Evolutionary conservation across 73 alveolate species (phyloP).

Genomic region (Tetrahymena malaccensis): DNA sequence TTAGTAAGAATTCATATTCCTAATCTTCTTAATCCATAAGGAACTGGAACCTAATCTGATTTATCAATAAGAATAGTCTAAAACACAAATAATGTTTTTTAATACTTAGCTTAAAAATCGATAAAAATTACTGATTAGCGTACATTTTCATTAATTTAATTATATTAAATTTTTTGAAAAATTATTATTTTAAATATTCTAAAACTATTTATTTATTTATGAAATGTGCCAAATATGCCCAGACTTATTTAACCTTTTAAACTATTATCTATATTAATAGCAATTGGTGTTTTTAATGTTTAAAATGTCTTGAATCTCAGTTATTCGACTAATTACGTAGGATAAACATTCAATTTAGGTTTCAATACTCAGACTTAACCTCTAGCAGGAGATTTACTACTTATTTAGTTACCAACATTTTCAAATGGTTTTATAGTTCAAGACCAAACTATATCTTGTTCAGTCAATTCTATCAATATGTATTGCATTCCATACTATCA

Average conservation of each 20-base stretch:
- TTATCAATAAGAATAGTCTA: not conserved
- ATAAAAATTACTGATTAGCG: not conserved
- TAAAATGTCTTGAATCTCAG: not conserved
- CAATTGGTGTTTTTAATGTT: not conserved
- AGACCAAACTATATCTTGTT: conserved; percentile 15
- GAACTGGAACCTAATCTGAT: not conserved
- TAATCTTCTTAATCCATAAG: conserved; percentile 14
- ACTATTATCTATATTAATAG: not conserved
- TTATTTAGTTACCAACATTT: conserved; percentile 11
- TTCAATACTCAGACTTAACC: not conserved
- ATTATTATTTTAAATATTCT: no score
- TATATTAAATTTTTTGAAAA: no score
- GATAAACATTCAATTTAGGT: conserved; percentile 10
- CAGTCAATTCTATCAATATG: not conserved
- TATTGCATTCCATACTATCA: conserved; percentile 25
- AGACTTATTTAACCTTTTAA: no score
- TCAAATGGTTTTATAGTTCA: conserved; percentile 9
- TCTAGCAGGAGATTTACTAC: not conserved
- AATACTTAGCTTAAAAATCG: not conserved
- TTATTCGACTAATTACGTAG: conserved; percentile 16
- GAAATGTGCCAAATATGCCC: no score
- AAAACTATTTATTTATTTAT: not conserved
- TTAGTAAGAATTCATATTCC: conserved; percentile 9
- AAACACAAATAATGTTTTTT: not conserved
- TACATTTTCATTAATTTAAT: not conserved